These are phyloP conservation scores for Fusarium xylarioides DNA, from an alignment of 2,329 filamentous ascomycete species.

Conservation along the genomic window DNA sequence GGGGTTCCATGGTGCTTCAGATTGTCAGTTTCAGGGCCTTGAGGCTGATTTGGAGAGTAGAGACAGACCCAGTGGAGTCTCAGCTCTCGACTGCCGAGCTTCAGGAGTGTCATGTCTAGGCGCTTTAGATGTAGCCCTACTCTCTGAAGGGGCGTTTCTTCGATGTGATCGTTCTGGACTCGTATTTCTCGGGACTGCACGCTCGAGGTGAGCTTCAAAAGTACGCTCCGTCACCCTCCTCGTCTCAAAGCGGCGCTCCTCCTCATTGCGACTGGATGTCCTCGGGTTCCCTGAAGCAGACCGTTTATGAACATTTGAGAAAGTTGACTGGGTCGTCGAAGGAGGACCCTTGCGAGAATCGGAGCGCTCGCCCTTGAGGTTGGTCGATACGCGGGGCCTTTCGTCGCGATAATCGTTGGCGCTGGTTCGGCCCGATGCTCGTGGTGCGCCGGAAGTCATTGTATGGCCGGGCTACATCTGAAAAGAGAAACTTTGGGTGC, in stretches of 20 bases:
- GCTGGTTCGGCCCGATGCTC: constrained; percentile 57
- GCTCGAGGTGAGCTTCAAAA: constrained; percentile 70
- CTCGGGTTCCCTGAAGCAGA: constrained; percentile 66
- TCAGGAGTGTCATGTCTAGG: constrained; percentile 56
- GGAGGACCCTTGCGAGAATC: constrained; percentile 52
- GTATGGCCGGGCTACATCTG: constrained; percentile 50
- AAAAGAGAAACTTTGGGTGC: constrained; percentile 2
- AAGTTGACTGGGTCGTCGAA: constrained; percentile 47
- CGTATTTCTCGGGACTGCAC: constrained; percentile 63
- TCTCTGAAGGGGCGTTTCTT: constrained; percentile 48
- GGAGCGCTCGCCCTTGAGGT: constrained; percentile 45
- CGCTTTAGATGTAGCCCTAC: constrained; percentile 51
- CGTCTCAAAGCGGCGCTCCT: constrained; percentile 58
- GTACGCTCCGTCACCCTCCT: constrained; percentile 64
- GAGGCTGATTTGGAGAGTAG: neutral
- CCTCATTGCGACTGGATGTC: constrained; percentile 55
- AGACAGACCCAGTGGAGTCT: constrained; percentile 60
- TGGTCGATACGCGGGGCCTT: constrained; percentile 49
- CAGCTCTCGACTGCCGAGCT: constrained; percentile 53
- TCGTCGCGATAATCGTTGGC: constrained; percentile 49
- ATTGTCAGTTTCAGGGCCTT: constrained; percentile 31
- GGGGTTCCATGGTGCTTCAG: constrained; percentile 75
- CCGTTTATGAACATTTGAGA: constrained; percentile 61
- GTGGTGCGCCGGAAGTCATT: constrained; percentile 54
- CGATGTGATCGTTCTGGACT: constrained; percentile 67